These are phyloP conservation scores for Eutrema salsugineum DNA, from an alignment of 441 rosid genomes.

Conservation along the genomic window DNA sequence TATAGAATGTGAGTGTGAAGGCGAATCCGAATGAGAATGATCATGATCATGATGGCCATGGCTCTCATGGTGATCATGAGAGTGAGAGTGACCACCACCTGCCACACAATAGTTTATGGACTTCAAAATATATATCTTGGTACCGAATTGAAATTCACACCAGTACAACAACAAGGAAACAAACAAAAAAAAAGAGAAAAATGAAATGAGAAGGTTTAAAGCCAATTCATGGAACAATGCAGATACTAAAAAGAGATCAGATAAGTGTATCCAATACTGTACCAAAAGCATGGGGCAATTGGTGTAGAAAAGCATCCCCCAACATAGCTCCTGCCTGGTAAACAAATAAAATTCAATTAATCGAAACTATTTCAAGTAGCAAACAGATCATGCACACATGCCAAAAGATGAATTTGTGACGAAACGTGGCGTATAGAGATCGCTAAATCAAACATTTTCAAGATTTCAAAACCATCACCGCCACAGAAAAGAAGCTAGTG, in stretches of 20 bases:
- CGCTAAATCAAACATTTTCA: not conserved
- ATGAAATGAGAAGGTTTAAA: not conserved
- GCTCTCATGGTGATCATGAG: conserved; percentile 49
- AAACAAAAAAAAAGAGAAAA: not conserved
- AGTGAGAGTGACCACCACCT: conserved; percentile 85
- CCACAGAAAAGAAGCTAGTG: not conserved
- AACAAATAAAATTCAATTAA: conserved; percentile 13
- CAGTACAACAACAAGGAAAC: not conserved
- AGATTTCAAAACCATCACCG: not conserved
- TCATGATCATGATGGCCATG: conserved; percentile 43
- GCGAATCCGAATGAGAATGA: conserved; percentile 42
- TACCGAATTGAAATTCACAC: not conserved
- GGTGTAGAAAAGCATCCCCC: conserved; percentile 99
- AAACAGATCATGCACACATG: not conserved
- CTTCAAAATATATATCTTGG: not conserved
- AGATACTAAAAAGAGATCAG: not conserved
- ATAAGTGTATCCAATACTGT: conserved; percentile 21
- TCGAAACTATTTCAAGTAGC: not conserved
- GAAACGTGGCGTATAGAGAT: not conserved
- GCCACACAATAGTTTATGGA: conserved; percentile 18
- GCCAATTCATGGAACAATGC: not conserved
- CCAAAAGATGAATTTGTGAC: not conserved
- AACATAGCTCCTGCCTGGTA: conserved; percentile 97
- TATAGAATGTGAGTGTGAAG: conserved; percentile 70
- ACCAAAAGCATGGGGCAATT: conserved; percentile 99